Evolutionary conservation across 495 filamentous ascomycete species (phyloP), one percentile per base, ranked within the genome.

Genomic region (Penicillium lagena): DNA sequence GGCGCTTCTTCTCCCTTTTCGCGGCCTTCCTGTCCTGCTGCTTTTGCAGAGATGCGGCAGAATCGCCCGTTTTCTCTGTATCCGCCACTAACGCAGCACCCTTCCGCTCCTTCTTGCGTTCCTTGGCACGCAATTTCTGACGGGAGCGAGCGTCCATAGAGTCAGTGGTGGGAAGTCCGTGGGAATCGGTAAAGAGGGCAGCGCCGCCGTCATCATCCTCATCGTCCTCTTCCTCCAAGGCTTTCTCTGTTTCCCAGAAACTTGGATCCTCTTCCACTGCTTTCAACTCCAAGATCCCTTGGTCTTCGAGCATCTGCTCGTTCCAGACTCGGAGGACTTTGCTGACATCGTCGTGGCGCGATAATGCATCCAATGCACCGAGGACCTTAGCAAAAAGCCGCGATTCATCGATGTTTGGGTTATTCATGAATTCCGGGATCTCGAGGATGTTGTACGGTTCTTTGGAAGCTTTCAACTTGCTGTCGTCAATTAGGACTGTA

Each of bases 401-500:
- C 9, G 58, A 51, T 28, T 70, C 65, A 35, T 66, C 61, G 9
- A 53, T 35, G 15, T 33, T 39, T 0, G 52, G 49, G 29, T 52
- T 40, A 6, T 60, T 63, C 1, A 51, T 59, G 57, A 91, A 96
- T 56, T 93, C 89, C 1, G 88, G 83, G 30, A 97, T 71, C 47
- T 83, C 69, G 9, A 97, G 62, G 14, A 89, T 76, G 46, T 97
- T 98, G 66, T 76, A 80, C 1, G 94, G 94, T 59, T 98, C 85
- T 45, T 76, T 81, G 40, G 73, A 70, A 2, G 84, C 93, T 69
- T 97, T 98, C 47, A 85, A 66, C 9, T 56, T 57, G 39, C 79
- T 83, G 62, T 97, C 94, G 50, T 98, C 93, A 15, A 97, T 81
- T 10, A 98, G 69, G 29, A 98, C 67, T 0, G 93, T 97, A 60